Evolutionary conservation across 2,329 filamentous ascomycete genomes (phyloP).

Genomic region (Pseudopithomyces chartarum): DNA sequence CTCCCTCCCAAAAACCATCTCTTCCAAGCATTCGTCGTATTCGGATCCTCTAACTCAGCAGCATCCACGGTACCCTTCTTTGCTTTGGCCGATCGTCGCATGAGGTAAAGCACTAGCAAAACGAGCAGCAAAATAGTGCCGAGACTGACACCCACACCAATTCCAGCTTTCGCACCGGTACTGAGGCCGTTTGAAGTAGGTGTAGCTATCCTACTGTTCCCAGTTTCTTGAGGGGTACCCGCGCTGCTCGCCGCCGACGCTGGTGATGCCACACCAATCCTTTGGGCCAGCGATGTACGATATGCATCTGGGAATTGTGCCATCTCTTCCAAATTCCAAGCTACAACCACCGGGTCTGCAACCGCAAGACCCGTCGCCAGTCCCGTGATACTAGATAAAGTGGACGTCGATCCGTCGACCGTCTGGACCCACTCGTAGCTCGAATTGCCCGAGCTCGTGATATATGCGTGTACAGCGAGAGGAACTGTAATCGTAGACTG

Average conservation of each 20-base stretch:
- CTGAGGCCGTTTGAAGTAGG: background rate
- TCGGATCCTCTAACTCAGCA: background rate
- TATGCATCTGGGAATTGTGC: conserved; percentile 7
- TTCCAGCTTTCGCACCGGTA: background rate
- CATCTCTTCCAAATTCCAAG: conserved; percentile 11
- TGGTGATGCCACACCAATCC: background rate
- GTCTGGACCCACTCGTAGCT: background rate
- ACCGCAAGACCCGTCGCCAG: conserved; percentile 9
- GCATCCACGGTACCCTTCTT: background rate
- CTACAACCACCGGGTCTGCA: conserved; percentile 13
- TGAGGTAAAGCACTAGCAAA: background rate
- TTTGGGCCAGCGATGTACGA: conserved; percentile 8
- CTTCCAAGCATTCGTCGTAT: background rate
- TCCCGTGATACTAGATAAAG: conserved; percentile 2
- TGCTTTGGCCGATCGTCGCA: background rate
- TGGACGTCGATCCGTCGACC: background rate
- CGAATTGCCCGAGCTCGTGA: background rate
- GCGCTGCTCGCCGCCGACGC: background rate
- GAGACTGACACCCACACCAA: background rate
- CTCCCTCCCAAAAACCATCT: conserved; percentile 9
- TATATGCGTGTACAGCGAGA: background rate
- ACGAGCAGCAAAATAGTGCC: background rate
- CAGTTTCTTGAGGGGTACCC: background rate
- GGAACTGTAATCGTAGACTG: background rate
- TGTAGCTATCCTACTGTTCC: background rate